Evolutionary conservation across 768 basidiomycete genomes (phyloP).

Genomic region (Lactarius sp.): DNA sequence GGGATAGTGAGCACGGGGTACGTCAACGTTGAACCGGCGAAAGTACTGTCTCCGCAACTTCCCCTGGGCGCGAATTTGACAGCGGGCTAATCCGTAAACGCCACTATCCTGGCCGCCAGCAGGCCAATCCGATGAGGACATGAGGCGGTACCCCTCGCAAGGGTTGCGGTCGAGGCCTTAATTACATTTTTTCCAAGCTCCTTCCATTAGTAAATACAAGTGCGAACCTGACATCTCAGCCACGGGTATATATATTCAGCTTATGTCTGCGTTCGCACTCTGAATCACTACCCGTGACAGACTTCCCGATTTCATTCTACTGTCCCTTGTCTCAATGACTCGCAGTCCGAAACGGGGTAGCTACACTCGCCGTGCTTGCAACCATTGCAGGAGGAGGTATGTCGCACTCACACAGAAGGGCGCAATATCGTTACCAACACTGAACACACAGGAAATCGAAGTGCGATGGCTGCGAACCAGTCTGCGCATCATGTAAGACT

Average conservation of each 20-base stretch:
- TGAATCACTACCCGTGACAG: not conserved
- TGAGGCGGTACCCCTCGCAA: not conserved
- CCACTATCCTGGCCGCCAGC: not conserved
- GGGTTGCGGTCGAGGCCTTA: not conserved
- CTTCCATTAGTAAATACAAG: not conserved
- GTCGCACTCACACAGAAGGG: not conserved
- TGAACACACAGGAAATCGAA: constrained; percentile 31
- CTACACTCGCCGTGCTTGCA: constrained; percentile 34
- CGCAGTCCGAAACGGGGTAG: constrained; percentile 26
- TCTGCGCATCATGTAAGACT: constrained; percentile 31
- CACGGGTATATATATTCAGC: not conserved
- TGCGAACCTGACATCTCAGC: not conserved
- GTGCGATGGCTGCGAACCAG: constrained; percentile 33
- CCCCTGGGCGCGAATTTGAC: not conserved
- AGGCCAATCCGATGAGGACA: constrained; percentile 6
- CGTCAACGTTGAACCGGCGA: not conserved
- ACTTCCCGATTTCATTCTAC: not conserved
- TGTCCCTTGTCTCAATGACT: not conserved
- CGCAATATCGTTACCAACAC: not conserved
- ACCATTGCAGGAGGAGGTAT: constrained; percentile 32
- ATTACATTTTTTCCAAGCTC: not conserved
- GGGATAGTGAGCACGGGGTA: constrained; percentile 5
- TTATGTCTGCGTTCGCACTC: not conserved
- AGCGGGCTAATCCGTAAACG: not conserved
- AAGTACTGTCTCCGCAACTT: not conserved